Percentiles rank a stretch among this genome's conserved stretches.
phyloP scores from a whole-genome alignment of 306 rosid species.

The Arachis hypogaea region DNA sequence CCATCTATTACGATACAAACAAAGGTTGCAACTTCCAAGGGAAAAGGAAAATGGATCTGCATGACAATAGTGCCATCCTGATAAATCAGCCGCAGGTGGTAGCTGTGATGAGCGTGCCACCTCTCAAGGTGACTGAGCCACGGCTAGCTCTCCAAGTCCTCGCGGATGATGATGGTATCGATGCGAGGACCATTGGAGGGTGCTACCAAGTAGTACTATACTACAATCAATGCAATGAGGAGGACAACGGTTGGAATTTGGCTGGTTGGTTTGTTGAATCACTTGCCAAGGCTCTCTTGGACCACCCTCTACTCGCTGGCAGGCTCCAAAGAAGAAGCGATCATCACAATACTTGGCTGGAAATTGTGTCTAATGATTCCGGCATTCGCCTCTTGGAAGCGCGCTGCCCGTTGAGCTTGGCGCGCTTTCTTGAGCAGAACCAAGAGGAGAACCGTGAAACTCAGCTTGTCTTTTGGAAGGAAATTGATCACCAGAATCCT shows the following conservation, averaged over 20 bases:
- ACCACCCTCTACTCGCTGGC: constrained; percentile 59
- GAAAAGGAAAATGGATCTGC: constrained; percentile 18
- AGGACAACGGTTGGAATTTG: constrained; percentile 44
- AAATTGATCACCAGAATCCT: constrained; percentile 49
- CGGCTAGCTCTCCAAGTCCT: constrained; percentile 36
- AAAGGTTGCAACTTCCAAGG: background rate
- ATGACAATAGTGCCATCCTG: background rate
- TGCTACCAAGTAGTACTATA: constrained; percentile 53
- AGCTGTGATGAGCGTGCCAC: constrained; percentile 48
- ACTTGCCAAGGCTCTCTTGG: constrained; percentile 45
- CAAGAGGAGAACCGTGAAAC: constrained; percentile 41
- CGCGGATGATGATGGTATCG: background rate
- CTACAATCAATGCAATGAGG: constrained; percentile 33
- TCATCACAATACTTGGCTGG: background rate
- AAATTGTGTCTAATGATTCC: constrained; percentile 56
- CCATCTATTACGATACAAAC: background rate
- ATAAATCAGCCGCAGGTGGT: constrained; percentile 29
- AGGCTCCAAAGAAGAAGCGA: constrained; percentile 33
- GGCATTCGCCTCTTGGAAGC: constrained; percentile 62
- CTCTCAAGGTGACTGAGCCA: constrained; percentile 48
- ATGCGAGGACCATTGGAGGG: constrained; percentile 27
- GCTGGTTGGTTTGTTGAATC: constrained; percentile 67
- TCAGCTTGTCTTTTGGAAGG: constrained; percentile 69
- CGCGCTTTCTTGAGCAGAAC: constrained; percentile 45
- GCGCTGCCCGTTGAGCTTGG: constrained; percentile 5